phyloP scores from a whole-genome alignment of 495 filamentous ascomycete species.

The Xylaria bambusicola region DNA sequence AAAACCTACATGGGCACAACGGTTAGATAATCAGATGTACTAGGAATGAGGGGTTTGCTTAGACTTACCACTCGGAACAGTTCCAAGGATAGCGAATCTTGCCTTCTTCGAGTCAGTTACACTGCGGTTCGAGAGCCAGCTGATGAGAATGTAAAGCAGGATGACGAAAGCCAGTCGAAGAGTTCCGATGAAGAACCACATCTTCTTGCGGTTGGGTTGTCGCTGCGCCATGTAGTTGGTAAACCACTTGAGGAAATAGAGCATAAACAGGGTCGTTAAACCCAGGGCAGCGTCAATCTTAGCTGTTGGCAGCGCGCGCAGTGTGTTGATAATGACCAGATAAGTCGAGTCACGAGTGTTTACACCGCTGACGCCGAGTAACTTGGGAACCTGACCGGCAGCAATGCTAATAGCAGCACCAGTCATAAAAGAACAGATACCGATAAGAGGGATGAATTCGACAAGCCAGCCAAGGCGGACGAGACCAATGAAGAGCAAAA shows the following conservation, averaged over 20 bases:
- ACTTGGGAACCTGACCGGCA: conserved; percentile 49
- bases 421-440: conserved; percentile 58
- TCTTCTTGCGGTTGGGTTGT: conserved; percentile 40
- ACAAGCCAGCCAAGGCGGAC: conserved; percentile 52
- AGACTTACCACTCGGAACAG: conserved; percentile 45
- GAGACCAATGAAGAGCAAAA: conserved; percentile 52
- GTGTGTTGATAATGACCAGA: conserved; percentile 54
- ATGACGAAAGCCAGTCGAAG: conserved; percentile 49
- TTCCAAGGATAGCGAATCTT: conserved; percentile 45
- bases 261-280: conserved; percentile 48
- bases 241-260: conserved; percentile 51
- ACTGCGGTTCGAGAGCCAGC: conserved; percentile 38
- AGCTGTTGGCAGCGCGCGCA: conserved; percentile 46
- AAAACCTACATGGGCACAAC: conserved; percentile 38
- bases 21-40: background rate
- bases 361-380: conserved; percentile 51
- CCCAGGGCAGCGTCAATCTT: conserved; percentile 57
- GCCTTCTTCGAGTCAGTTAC: conserved; percentile 30
- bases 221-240: conserved; percentile 45
- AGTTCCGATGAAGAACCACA: conserved; percentile 47
- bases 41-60: background rate
- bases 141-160: conserved; percentile 46
- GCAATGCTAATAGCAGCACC: conserved; percentile 56
- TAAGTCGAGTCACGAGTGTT: conserved; percentile 53
- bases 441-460: conserved; percentile 54